These are phyloP conservation scores for Pythium volutum DNA, from an alignment of 352 stramenopile genomes.

Conservation along the genomic window DNA sequence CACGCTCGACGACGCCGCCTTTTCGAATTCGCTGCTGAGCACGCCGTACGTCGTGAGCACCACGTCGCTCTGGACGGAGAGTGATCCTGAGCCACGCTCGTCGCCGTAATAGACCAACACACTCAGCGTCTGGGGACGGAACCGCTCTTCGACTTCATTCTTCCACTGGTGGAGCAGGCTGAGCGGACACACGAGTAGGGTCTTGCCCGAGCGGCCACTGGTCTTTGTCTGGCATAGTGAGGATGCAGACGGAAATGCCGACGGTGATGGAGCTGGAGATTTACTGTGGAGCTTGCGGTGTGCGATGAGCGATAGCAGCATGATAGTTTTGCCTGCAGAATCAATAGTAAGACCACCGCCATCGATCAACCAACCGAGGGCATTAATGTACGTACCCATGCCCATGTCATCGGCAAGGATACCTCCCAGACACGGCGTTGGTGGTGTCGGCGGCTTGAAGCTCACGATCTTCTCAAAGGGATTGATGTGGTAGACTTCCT, in stretches of 20 bases:
- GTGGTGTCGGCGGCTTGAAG: slow-evolving; percentile 47
- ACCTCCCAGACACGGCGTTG: slow-evolving; percentile 63
- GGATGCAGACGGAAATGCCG: background rate
- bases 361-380: background rate
- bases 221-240: background rate
- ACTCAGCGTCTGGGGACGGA: slow-evolving; percentile 43
- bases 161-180: slow-evolving; percentile 90
- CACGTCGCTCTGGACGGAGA: slow-evolving; percentile 45
- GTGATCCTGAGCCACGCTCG: slow-evolving; percentile 32
- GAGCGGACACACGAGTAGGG: slow-evolving; percentile 84
- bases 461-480: slow-evolving; percentile 77
- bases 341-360: background rate
- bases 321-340: slow-evolving; percentile 65
- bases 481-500: slow-evolving; percentile 77
- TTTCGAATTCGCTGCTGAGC: slow-evolving; percentile 65
- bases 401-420: slow-evolving; percentile 92
- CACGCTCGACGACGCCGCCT: slow-evolving; percentile 22
- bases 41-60: slow-evolving; percentile 87
- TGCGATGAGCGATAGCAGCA: slow-evolving; percentile 63
- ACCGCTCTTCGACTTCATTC: slow-evolving; percentile 71
- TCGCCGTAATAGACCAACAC: slow-evolving; percentile 77
- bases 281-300: slow-evolving; percentile 49
- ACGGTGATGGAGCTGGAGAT: background rate
- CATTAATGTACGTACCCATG: slow-evolving; percentile 44
- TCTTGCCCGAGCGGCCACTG: slow-evolving; percentile 32